Evolutionary conservation across 169 alveolate species (phyloP), one percentile per base, ranked within the genome.

Genomic region (Eimeria falciformis): DNA sequence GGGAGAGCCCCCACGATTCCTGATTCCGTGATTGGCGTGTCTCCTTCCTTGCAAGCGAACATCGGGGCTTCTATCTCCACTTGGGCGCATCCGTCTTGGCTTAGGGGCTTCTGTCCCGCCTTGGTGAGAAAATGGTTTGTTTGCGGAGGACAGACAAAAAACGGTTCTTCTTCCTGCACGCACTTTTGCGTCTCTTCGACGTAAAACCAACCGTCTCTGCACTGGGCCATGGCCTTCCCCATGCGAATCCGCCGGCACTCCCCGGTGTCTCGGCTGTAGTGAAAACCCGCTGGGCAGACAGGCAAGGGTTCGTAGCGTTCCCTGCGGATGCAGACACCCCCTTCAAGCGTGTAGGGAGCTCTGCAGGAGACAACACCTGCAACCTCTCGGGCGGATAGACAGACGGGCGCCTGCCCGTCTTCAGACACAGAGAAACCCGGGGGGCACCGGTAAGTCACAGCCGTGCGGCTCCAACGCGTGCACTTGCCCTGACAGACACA

Each of bases 201-300:
- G 75, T 37, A 81, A 11, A 21, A 14, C 71, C 71, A 81, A 1
- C 90, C 90, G 21, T 81, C 90, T 50, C 55, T n/a, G 47, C 90
- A 81, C 27, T 27, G 25, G 9, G 90, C 68, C 7, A 45, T 23
- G 23, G 86, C 86, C 71, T 17, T 37, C 14, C 40, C n/a, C n/a
- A 62, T 29, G 18, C 3, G 11, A 12, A 81, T 56, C 33, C 75
- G 75, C 9, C 75, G 46, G 71, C 75, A 81, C 50, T 46, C 40
- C 25, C 29, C 75, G 71, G 27, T 62, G 53, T 62, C 58, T 18
- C 73, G 45, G 55, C 27, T 27, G 89, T 29, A 79, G 43, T n/a
- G 55, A 46, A 79, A 79, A 21, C 75, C 89, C 18, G 50, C 50
- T 23, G 75, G 55, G 73, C 89, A 79, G 40, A 3, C 18, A 4